Conservation (phyloP, 768 basidiomycete genomes). For the Naematelia encephala region DNA sequence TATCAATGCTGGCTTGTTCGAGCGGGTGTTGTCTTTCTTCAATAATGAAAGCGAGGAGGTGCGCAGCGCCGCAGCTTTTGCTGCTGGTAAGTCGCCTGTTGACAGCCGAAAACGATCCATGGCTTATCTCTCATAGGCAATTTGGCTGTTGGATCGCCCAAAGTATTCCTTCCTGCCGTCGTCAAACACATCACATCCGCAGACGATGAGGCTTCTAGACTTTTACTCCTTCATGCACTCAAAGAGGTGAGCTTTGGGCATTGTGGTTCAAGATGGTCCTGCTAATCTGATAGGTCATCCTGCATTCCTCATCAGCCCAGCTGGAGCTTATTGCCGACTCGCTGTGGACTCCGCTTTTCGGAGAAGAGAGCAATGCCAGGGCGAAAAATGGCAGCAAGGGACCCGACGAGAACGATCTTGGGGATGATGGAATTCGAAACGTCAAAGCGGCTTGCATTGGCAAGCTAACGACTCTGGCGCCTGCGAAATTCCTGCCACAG, state of each 20-base stretch:
- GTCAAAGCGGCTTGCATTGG: slow-evolving; percentile 95
- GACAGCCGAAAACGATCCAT: background rate
- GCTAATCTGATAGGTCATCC: slow-evolving; percentile 65
- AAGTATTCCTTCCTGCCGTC: slow-evolving; percentile 79
- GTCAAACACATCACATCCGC: slow-evolving; percentile 59
- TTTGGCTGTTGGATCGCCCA: slow-evolving; percentile 88
- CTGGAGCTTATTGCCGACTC: slow-evolving; percentile 81
- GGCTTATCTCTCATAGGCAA: slow-evolving; percentile 61
- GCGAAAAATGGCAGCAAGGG: background rate
- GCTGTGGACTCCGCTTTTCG: slow-evolving; percentile 88
- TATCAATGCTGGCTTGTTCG: slow-evolving; percentile 72
- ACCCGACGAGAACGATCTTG: slow-evolving; percentile 56
- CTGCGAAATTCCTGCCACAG: slow-evolving; percentile 84
- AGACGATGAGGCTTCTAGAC: slow-evolving; percentile 63
- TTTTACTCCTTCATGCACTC: slow-evolving; percentile 83
- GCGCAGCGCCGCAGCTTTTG: slow-evolving; percentile 87
- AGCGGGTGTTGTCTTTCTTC: slow-evolving; percentile 69
- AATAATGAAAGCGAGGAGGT: slow-evolving; percentile 76
- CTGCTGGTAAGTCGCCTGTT: slow-evolving; percentile 62
- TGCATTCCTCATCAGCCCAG: slow-evolving; percentile 79
- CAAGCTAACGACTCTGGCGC: slow-evolving; percentile 87
- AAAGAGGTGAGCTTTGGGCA: slow-evolving; percentile 65
- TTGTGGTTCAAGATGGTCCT: background rate
- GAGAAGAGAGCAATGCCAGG: slow-evolving; percentile 59
- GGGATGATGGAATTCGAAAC: slow-evolving; percentile 85